Conservation (phyloP, 2,329 filamentous ascomycete species). For the Ophiostoma australiae region DNA sequence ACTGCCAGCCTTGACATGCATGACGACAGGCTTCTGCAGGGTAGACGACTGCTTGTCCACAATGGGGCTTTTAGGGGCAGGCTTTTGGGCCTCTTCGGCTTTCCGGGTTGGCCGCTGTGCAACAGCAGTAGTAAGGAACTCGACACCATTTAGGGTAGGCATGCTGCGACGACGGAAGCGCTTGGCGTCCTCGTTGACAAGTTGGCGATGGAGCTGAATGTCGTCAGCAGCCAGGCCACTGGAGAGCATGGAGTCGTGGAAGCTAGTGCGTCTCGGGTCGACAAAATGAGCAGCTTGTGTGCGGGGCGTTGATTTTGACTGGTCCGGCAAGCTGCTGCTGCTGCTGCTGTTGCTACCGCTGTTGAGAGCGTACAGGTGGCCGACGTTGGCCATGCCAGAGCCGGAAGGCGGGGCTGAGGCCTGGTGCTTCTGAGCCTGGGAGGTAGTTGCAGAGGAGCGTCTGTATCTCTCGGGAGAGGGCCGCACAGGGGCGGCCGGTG, state of each 20-base stretch:
- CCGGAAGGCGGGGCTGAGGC: slow-evolving; percentile 43
- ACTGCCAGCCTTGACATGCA: slow-evolving; percentile 50
- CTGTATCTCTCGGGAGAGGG: slow-evolving; percentile 79
- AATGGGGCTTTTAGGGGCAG: slow-evolving; percentile 34
- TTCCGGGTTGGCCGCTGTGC: slow-evolving; percentile 37
- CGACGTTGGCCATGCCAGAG: slow-evolving; percentile 50
- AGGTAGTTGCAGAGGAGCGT: slow-evolving; percentile 52
- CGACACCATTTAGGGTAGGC: slow-evolving; percentile 55
- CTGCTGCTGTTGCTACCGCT: slow-evolving; percentile 37
- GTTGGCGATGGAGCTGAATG: slow-evolving; percentile 55
- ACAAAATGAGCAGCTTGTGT: slow-evolving; percentile 33
- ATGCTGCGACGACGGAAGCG: slow-evolving; percentile 79
- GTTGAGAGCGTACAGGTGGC: slow-evolving; percentile 41
- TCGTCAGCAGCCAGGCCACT: slow-evolving; percentile 61
- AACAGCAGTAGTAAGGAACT: slow-evolving; percentile 39
- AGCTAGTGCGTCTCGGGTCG: slow-evolving; percentile 48
- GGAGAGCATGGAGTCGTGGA: slow-evolving; percentile 40
- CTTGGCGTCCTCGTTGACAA: slow-evolving; percentile 62
- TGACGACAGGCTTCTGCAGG: slow-evolving; percentile 29
- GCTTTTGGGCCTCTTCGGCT: slow-evolving; percentile 33
- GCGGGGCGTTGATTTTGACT: slow-evolving; percentile 33
- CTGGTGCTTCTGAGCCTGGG: slow-evolving; percentile 23
- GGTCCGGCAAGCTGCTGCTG: slow-evolving; percentile 37
- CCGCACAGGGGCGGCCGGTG: slow-evolving; percentile 57
- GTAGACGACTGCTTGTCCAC: slow-evolving; percentile 42